Percentiles rank a stretch among this genome's conserved stretches.
Conservation (phyloP, 2,329 filamentous ascomycete genomes). For the Fusarium vanettenii region DNA sequence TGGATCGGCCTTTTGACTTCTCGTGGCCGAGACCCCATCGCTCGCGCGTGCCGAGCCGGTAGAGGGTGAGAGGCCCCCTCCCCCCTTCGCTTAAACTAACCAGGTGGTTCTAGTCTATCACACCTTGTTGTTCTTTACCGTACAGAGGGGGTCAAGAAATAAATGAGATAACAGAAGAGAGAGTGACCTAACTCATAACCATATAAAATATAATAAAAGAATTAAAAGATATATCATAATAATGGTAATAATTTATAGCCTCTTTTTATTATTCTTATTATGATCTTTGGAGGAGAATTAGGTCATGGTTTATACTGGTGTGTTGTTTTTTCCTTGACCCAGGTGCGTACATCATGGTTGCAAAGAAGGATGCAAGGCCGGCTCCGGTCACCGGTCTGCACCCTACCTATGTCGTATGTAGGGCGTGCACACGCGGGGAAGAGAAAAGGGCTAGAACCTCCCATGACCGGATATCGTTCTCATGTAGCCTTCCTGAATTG, state of each 20-base stretch:
- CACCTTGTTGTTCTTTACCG: background rate
- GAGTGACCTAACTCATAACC: too few relatives aligned
- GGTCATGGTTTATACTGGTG: too few relatives aligned
- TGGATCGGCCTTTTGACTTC: background rate
- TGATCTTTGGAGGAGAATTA: too few relatives aligned
- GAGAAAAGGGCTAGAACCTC: conserved; percentile 13
- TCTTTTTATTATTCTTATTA: too few relatives aligned
- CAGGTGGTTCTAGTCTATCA: background rate
- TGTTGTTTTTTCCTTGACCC: too few relatives aligned
- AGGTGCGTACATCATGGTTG: background rate
- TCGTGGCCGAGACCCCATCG: background rate
- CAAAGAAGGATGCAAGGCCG: background rate
- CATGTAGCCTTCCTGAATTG: conserved; percentile 9
- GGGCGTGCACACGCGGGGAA: background rate
- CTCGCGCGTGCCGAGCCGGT: conserved; percentile 2
- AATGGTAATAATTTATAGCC: too few relatives aligned
- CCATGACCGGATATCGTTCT: conserved; percentile 12
- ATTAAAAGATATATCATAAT: too few relatives aligned
- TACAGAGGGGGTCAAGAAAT: background rate
- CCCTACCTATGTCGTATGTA: background rate
- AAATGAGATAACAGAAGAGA: too few relatives aligned
- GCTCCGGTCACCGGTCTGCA: conserved; percentile 4
- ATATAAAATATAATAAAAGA: too few relatives aligned
- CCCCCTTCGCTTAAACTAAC: background rate
- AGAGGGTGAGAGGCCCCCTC: too few relatives aligned